Evolutionary conservation across 140 eudicot genomes (phyloP), one percentile per base, ranked within the genome.

Genomic region (Cichorium intybus): DNA sequence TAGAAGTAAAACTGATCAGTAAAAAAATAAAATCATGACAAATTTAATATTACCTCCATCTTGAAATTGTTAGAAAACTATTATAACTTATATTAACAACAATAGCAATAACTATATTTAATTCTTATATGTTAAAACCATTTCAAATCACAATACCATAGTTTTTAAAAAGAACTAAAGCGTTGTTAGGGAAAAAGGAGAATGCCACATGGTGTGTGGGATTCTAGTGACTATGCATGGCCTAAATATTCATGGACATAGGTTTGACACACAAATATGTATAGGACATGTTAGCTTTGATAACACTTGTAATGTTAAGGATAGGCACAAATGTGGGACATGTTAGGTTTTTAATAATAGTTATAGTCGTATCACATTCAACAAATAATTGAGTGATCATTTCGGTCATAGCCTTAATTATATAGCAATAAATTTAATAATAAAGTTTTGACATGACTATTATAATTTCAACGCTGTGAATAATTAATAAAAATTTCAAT

Each of bases 191-290:
- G 71, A 67, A 14, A 68, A 60, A 56, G 23, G 20, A 26, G 31
- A 62, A 51, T 26, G 70, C 39, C 77, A 71, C 70, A 62, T 71
- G 77, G 70, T 34, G 57, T 52, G 77, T 39, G 46, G 35, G 56
- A n/a, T 16, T 2, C 48, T 31, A 35, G 10, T n/a, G 57, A 27
- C 52, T 27, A 48, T 20, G 15, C 23, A 47, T 22, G 22, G 62
- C 68, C 63, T 23, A 53, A 39, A 33, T 52, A 59, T 48, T 62
- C 26, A 46, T 59, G 61, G 61, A 59, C 68, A 59, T n/a, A 23
- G 24, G 22, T 33, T 17, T 23, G 75, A 48, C 58, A 51, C 70
- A 26, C 21, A 31, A 31, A 17, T 28, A 24, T 51, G 50, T 10
- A 18, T 47, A 46, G 48, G 58, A 46, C 57, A 63, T 46, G 57